Evolutionary conservation across 495 filamentous ascomycete species (phyloP).

Genomic region (Mytilinidion resinicola): DNA sequence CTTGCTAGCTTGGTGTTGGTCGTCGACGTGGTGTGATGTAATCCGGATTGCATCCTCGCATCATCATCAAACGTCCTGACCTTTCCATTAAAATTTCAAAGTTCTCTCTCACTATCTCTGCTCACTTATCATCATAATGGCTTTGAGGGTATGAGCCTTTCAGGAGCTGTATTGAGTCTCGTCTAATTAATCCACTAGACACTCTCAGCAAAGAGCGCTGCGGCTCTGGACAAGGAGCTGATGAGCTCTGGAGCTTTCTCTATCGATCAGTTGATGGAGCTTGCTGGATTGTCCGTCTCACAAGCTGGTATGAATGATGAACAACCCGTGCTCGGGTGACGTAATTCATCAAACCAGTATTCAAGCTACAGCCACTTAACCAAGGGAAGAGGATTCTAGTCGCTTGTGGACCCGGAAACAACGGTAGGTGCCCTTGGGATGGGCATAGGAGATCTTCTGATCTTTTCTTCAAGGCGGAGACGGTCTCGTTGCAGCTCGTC

Average conservation of each 20-base stretch:
- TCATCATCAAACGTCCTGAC: background rate
- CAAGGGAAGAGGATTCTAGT: constrained; percentile 72
- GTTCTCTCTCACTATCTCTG: no score
- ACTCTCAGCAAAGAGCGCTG: constrained; percentile 78
- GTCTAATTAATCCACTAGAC: constrained; percentile 47
- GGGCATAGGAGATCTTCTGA: background rate
- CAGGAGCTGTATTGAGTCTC: background rate
- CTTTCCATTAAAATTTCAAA: background rate
- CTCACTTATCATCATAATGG: background rate
- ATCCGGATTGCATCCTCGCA: background rate
- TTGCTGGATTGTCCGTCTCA: constrained; percentile 87
- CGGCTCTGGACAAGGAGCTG: constrained; percentile 83
- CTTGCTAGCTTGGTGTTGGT: no score
- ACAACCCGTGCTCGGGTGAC: constrained; percentile 6
- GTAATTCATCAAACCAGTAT: constrained; percentile 49
- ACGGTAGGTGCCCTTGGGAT: constrained; percentile 51
- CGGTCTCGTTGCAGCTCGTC: constrained; percentile 88
- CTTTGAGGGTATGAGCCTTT: background rate
- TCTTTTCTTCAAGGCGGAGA: constrained; percentile 60
- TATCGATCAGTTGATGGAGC: constrained; percentile 94
- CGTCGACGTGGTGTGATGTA: background rate
- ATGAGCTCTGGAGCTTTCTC: constrained; percentile 92
- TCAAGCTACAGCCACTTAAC: constrained; percentile 69
- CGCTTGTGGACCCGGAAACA: constrained; percentile 91
- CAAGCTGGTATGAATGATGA: constrained; percentile 62